Evolutionary conservation across 306 rosid genomes (phyloP), one percentile per base, ranked within the genome.

Genomic region (Senna siamea): DNA sequence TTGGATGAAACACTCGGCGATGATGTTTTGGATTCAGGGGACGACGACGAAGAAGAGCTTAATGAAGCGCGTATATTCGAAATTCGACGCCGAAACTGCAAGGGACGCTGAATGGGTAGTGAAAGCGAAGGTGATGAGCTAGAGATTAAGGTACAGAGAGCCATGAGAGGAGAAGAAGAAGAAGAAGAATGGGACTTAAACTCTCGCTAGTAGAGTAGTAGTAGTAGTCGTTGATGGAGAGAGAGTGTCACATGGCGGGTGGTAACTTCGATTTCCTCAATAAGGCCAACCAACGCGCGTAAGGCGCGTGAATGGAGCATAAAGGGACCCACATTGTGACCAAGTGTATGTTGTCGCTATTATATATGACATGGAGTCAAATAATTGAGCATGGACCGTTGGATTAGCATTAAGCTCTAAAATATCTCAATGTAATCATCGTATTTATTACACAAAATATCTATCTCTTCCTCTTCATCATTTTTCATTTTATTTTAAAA

Each of bases 1-100:
- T 73, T 47, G 4, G 94, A 37, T 26, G 93, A 73, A 58, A 56
- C 78, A 65, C 43, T 75, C 7, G 84, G 58, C 34, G 92, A 18
- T 6, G 87, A 17, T 20, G 88, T 58, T 78, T 83, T 82, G 2
- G 87, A 82, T 46, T 89, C 96, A 10, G 79, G 82, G 53, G 90
- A 85, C 0, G 95, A 69, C 3, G 93, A 71, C 0, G 96, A 73
- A 66, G 93, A 35, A 72, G 88, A 82, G 73, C 87, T 84, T 44
- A 88, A 53, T 10, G 95, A 88, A 85, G 95, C 85, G 2, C 13
- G 44, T 48, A 88, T 62, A 30, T 17, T 32, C 0, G 59, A 63
- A 67, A 73, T 37, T 41, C 80, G 81, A 44, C 60, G 87, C 12
- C 48, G 53, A 57, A 50, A 19, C 5, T 59, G 37, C 7, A 68